Percentiles rank a stretch among this genome's conserved stretches.
These are phyloP conservation scores for Conoideocrella luteorostrata DNA, from an alignment of 2,329 filamentous ascomycete genomes.

Conservation along the genomic window DNA sequence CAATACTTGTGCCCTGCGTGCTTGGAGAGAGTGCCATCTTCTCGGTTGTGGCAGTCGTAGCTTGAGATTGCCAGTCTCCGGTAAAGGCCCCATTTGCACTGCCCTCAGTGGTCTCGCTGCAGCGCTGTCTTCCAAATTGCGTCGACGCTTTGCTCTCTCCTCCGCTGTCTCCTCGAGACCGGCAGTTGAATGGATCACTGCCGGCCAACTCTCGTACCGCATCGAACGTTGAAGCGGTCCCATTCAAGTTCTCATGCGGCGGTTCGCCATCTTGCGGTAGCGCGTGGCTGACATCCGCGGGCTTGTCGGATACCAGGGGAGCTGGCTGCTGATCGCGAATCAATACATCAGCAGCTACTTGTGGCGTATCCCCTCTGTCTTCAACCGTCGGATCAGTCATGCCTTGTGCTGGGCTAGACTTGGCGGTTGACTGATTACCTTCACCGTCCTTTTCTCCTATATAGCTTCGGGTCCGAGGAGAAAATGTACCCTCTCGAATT, in stretches of 20 bases:
- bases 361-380: slow-evolving; percentile 16
- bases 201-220: slow-evolving; percentile 40
- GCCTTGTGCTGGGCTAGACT: slow-evolving; percentile 11
- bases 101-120: slow-evolving; percentile 56
- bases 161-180: slow-evolving; percentile 23
- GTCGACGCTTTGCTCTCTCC: slow-evolving; percentile 30
- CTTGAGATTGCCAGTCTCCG: slow-evolving; percentile 57
- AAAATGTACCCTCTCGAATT: slow-evolving; percentile 35
- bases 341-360: slow-evolving; percentile 17
- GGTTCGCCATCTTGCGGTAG: not conserved
- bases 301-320: slow-evolving; percentile 5
- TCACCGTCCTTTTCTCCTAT: slow-evolving; percentile 22
- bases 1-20: slow-evolving; percentile 59
- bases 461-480: slow-evolving; percentile 39
- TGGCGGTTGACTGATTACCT: slow-evolving; percentile 13
- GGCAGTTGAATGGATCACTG: slow-evolving; percentile 41
- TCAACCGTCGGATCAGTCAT: slow-evolving; percentile 16
- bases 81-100: slow-evolving; percentile 47
- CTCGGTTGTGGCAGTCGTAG: slow-evolving; percentile 56
- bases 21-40: slow-evolving; percentile 60
- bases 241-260: slow-evolving; percentile 35
- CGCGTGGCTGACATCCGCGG: slow-evolving; percentile 6
- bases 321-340: slow-evolving; percentile 17
- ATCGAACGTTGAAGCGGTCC: slow-evolving; percentile 38
- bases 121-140: slow-evolving; percentile 43